Base-by-base conservation (phyloP, 1,284 basidiomycete genomes). In the Pseudozyma tsukubaensis region DNA sequence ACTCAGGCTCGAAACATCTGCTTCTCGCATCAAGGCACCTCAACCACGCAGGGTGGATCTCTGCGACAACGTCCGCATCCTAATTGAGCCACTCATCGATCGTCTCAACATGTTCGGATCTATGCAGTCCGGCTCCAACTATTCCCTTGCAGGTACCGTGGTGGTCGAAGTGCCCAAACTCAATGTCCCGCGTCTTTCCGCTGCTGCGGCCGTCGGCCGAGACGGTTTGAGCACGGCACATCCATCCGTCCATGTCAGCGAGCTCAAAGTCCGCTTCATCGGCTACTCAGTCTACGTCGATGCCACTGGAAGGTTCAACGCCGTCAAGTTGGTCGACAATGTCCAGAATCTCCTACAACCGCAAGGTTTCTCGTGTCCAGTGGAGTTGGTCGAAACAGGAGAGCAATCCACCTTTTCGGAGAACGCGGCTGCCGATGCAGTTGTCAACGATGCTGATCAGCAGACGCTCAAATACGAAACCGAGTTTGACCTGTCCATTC, bases 51-150 rank as follows among this genome's bases (percentile, higher is more conserved):
- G 24, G 21, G 39, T 70, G 5, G 72, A 74, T 32, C 49, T 66
- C 14, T 58, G 58, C 45, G 56, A 53, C 13, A n/a, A 56, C 6
- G 57, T 71, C 12, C 43, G 52, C 11, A 45, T 78, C 50, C 47
- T 36, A 3, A 72, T 82, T 19, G 69, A 73, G 35, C 83, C 83
- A 4, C 47, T 78, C 21, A 53, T 65, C 13, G 78, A 80, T 32
- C 57, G 54, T 13, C 63, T 84, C 58, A 72, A 70, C 60, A 84
- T 84, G 83, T 84, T 84, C 53, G 83, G 83, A 21, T 79, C 82
- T 29, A 76, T 81, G 39, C 82, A 84, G 58, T 79, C 82, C 7
- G 78, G 77, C 45, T 76, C 77, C 47, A 83, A 82, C 45, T 84
- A 84, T 56, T 84, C 81, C n/a, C 63, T 83, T 16, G 80, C 80